These are phyloP conservation scores for Saposhnikovia divaricata DNA, from an alignment of 129 eudicot species.

Conservation along the genomic window DNA sequence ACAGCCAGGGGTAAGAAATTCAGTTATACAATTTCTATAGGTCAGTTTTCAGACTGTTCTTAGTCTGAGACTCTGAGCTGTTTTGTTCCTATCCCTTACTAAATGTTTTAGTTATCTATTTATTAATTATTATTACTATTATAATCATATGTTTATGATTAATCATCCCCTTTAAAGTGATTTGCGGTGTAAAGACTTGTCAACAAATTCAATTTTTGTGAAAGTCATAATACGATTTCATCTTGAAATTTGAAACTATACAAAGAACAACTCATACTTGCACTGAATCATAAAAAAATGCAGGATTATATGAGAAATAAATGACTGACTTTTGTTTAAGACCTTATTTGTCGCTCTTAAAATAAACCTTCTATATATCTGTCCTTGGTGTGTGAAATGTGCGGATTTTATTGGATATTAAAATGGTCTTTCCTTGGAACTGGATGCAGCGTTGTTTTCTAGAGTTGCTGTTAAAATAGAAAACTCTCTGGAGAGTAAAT, in stretches of 20 bases:
- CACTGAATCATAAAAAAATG: neutral
- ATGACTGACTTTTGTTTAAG: neutral
- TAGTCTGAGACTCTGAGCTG: neutral
- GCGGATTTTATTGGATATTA: neutral
- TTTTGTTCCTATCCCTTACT: neutral
- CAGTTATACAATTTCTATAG: neutral
- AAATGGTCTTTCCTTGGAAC: neutral
- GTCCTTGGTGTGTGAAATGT: neutral
- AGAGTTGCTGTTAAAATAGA: neutral
- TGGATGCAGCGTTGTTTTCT: neutral
- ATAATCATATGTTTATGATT: neutral
- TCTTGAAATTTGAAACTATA: neutral
- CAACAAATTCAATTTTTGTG: neutral
- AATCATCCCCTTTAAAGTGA: neutral
- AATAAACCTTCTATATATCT: neutral
- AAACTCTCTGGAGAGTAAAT: neutral
- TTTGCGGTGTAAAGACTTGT: neutral
- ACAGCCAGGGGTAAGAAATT: slow-evolving; percentile 4
- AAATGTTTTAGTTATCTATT: neutral
- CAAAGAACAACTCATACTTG: neutral
- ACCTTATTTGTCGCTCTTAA: neutral
- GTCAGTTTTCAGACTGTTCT: neutral
- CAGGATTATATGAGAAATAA: neutral
- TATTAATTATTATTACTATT: neutral
- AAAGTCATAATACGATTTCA: neutral